phyloP scores from a whole-genome alignment of 129 eudicot genomes.

The Chrysanthemum seticuspe region DNA sequence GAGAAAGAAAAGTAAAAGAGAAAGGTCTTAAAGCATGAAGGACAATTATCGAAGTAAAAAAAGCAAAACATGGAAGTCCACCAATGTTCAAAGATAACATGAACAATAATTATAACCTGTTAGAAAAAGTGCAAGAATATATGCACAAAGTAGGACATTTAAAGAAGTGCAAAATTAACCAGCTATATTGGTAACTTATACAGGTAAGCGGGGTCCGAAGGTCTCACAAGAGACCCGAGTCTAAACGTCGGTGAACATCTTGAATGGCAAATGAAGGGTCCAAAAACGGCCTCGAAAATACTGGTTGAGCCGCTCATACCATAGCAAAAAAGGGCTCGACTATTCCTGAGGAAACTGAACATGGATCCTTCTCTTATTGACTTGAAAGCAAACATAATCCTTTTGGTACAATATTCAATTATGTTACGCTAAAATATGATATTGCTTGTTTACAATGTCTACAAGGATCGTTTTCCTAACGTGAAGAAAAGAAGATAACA shows the following conservation, averaged over 20 bases:
- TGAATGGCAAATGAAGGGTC: no score
- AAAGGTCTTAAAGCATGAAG: constrained; percentile 2
- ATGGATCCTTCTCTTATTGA: no score
- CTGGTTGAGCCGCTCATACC: no score
- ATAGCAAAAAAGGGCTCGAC: no score
- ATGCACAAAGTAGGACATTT: constrained; percentile 6
- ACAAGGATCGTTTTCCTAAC: constrained; percentile 11
- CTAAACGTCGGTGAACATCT: no score
- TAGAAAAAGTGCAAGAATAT: constrained; percentile 6
- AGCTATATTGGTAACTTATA: not conserved
- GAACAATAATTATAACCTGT: constrained; percentile 1
- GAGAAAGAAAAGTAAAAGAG: not conserved
- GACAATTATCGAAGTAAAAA: constrained; percentile 6
- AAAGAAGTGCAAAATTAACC: not conserved
- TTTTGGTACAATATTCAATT: not conserved
- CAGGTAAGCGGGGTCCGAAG: no score
- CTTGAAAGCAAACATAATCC: not conserved
- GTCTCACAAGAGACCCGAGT: no score
- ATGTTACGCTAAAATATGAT: not conserved
- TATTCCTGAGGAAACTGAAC: no score
- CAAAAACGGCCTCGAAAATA: no score
- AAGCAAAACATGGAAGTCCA: constrained; percentile 17
- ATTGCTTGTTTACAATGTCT: not conserved
- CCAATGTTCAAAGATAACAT: constrained; percentile 6
- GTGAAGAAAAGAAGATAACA: constrained; percentile 18